Evolutionary conservation across 148 eudicot genomes (phyloP).

Genomic region (Suaeda aralocaspica): DNA sequence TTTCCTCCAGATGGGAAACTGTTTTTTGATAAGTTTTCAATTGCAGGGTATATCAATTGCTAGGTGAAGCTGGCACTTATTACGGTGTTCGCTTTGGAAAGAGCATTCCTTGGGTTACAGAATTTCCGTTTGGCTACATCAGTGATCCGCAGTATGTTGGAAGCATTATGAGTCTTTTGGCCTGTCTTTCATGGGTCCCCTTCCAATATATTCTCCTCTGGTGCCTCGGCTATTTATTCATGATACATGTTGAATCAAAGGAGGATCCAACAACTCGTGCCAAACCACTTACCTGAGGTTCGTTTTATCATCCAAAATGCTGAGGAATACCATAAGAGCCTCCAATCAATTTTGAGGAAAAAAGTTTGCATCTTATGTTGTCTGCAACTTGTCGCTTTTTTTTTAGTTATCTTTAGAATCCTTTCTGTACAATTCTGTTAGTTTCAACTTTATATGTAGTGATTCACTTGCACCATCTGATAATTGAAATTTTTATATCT

Average conservation of each 20-base stretch:
- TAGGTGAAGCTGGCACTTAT: constrained; percentile 92
- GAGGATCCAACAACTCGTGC: constrained; percentile 89
- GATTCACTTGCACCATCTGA: neutral
- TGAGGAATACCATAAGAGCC: neutral
- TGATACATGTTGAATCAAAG: constrained; percentile 69
- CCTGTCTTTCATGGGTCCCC: constrained; percentile 90
- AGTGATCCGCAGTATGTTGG: constrained; percentile 96
- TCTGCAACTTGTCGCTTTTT: neutral
- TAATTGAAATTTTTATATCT: neutral
- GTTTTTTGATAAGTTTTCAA: neutral
- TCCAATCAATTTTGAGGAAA: neutral
- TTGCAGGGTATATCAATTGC: constrained; percentile 87
- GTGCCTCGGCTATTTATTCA: constrained; percentile 77
- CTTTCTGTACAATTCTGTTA: neutral
- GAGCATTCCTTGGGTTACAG: constrained; percentile 82
- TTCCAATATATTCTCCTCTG: constrained; percentile 68
- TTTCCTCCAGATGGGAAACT: neutral
- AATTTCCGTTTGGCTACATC: constrained; percentile 87
- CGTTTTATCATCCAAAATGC: neutral
- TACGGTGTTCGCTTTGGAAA: constrained; percentile 96
- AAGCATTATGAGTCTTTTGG: constrained; percentile 82
- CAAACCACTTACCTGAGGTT: constrained; percentile 49
- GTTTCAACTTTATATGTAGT: constrained; percentile 1
- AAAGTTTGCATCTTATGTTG: neutral
- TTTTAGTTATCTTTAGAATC: constrained; percentile 1